Evolutionary conservation across 192 early-diverging fungal species (phyloP).

Genomic region (Coemansia sp.): DNA sequence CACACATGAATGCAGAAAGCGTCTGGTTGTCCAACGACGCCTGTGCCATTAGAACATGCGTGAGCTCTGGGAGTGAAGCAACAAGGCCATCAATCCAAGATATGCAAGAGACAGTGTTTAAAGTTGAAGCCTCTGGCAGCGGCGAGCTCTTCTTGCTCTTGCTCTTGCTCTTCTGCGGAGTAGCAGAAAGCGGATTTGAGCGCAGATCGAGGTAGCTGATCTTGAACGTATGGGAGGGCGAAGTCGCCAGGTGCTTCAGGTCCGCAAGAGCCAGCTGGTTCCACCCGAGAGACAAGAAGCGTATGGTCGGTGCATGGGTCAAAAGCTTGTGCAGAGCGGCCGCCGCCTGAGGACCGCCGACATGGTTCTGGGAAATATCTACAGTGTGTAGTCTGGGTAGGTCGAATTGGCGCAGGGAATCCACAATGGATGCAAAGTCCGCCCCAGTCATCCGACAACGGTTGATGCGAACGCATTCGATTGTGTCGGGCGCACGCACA

Average conservation of each 20-base stretch:
- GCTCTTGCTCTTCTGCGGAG: slow-evolving; percentile 8
- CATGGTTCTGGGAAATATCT: slow-evolving; percentile 48
- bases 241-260: slow-evolving; percentile 11
- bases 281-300: slow-evolving; percentile 50
- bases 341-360: slow-evolving; percentile 35
- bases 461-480: slow-evolving; percentile 54
- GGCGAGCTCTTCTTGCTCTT: slow-evolving; percentile 11
- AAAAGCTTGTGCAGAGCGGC: slow-evolving; percentile 38
- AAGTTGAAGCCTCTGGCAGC: background rate
- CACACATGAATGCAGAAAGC: slow-evolving; percentile 22
- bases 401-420: slow-evolving; percentile 28
- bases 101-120: background rate
- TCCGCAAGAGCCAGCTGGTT: slow-evolving; percentile 43
- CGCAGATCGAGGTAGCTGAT: slow-evolving; percentile 40
- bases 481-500: slow-evolving; percentile 32
- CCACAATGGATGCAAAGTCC: slow-evolving; percentile 29
- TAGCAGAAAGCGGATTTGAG: slow-evolving; percentile 36
- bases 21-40: slow-evolving; percentile 25
- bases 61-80: slow-evolving; percentile 29
- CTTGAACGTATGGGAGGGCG: slow-evolving; percentile 1
- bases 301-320: slow-evolving; percentile 18
- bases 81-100: slow-evolving; percentile 29
- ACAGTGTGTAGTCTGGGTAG: slow-evolving; percentile 38
- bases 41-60: slow-evolving; percentile 44
- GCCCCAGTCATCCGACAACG: slow-evolving; percentile 47